Evolutionary conservation across 768 basidiomycete species (phyloP).

Genomic region (Tulasnella sp.): DNA sequence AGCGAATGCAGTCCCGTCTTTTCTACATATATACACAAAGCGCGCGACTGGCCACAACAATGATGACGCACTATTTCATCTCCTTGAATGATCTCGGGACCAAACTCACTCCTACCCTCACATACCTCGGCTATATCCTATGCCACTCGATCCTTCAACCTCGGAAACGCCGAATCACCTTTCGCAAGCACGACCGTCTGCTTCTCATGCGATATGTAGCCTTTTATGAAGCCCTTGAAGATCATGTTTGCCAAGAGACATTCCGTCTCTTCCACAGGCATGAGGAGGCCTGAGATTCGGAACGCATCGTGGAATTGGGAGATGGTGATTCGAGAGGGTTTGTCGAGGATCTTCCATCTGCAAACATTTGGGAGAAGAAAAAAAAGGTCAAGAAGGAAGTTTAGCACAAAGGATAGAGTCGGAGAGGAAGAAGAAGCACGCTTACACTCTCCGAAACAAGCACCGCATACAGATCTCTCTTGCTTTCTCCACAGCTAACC

Average conservation of each 20-base stretch:
- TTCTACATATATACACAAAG: no score
- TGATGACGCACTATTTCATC: no score
- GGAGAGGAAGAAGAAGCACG: slow-evolving; percentile 28
- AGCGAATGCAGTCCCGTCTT: no score
- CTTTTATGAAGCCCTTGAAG: slow-evolving; percentile 81
- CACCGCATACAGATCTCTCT: slow-evolving; percentile 78
- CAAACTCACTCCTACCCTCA: no score
- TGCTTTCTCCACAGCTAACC: slow-evolving; percentile 77
- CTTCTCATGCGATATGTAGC: slow-evolving; percentile 93
- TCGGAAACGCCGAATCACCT: slow-evolving; percentile 66
- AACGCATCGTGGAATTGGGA: slow-evolving; percentile 71
- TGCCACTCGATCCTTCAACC: slow-evolving; percentile 27
- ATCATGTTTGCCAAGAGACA: slow-evolving; percentile 94
- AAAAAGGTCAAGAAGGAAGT: no score
- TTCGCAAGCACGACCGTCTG: slow-evolving; percentile 85
- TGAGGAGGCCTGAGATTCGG: slow-evolving; percentile 51
- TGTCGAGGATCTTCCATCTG: slow-evolving; percentile 73
- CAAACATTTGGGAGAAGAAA: slow-evolving; percentile 14
- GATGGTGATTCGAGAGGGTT: slow-evolving; percentile 68
- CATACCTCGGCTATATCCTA: neutral
- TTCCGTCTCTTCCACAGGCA: slow-evolving; percentile 74
- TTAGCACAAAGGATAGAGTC: neutral
- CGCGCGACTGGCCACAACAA: no score
- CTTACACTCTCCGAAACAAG: slow-evolving; percentile 46
- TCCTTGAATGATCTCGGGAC: no score